These are phyloP conservation scores for Pichia insulana DNA, from an alignment of 805 yeast species.

Conservation along the genomic window DNA sequence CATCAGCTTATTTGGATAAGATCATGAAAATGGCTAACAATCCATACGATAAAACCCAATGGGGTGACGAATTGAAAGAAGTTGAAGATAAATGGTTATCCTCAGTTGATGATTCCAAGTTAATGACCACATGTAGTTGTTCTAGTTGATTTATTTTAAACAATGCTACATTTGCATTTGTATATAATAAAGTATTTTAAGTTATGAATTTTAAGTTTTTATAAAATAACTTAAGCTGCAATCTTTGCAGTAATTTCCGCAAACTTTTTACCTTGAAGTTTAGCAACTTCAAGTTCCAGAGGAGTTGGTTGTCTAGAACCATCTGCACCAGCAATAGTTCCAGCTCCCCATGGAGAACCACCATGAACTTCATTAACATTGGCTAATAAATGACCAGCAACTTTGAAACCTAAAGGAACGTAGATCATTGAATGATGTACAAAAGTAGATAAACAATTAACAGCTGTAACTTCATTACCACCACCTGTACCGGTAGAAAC, in stretches of 20 bases:
- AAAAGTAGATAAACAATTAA: conserved; percentile 53
- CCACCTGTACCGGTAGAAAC: conserved; percentile 76
- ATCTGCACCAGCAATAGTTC: conserved; percentile 66
- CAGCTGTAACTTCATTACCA: conserved; percentile 69
- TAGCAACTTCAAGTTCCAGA: conserved; percentile 55
- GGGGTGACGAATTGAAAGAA: conserved; percentile 60
- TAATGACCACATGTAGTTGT: conserved; percentile 73
- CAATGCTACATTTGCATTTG: too few relatives aligned
- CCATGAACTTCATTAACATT: conserved; percentile 64
- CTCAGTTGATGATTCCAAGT: conserved; percentile 40
- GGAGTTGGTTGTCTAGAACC: conserved; percentile 64
- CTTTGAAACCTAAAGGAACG: conserved; percentile 70
- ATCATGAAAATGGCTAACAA: conserved; percentile 61
- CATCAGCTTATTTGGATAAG: conserved; percentile 45
- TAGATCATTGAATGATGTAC: conserved; percentile 76
- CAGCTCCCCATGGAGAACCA: conserved; percentile 84
- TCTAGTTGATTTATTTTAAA: conserved; percentile 29
- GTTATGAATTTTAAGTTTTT: not conserved
- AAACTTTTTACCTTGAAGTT: conserved; percentile 56
- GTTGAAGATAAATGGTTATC: conserved; percentile 49
- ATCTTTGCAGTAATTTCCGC: conserved; percentile 4
- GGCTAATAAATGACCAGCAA: conserved; percentile 43
- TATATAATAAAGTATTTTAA: too few relatives aligned
- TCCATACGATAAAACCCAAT: conserved; percentile 62
- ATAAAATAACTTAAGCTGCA: conserved; percentile 1